These are phyloP conservation scores for Apiotrichum domesticum DNA, from an alignment of 1,284 basidiomycete genomes.

Conservation along the genomic window DNA sequence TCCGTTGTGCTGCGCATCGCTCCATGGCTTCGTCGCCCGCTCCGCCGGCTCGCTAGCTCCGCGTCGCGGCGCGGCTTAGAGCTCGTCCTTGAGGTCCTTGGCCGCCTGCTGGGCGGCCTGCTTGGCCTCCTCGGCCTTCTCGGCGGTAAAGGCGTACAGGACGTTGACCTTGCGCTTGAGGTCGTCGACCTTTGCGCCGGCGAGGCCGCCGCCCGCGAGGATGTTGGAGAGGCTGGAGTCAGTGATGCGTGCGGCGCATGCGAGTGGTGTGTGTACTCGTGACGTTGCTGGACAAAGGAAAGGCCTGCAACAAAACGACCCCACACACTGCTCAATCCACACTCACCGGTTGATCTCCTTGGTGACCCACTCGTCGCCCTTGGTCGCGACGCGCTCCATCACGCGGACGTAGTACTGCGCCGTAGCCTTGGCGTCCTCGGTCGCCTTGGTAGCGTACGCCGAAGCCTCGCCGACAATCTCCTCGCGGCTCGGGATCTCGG, in stretches of 20 bases:
- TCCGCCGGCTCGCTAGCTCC: no score
- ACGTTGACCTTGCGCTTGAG: constrained; percentile 88
- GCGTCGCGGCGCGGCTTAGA: neutral
- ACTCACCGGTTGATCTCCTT: constrained; percentile 79
- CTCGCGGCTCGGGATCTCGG: constrained; percentile 51
- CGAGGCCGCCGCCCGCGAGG: constrained; percentile 50
- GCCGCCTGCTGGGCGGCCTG: no score
- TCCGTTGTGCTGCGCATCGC: no score
- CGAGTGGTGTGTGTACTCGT: no score
- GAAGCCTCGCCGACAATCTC: constrained; percentile 57
- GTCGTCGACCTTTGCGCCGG: constrained; percentile 80
- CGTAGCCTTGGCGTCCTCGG: constrained; percentile 44
- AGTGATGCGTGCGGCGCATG: no score
- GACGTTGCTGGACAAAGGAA: no score
- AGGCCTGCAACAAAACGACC: no score
- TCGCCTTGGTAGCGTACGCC: constrained; percentile 19
- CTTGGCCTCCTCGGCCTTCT: constrained; percentile 18
- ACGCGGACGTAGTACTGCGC: constrained; percentile 82
- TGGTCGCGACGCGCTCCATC: constrained; percentile 78
- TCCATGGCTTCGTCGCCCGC: no score
- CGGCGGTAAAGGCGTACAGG: constrained; percentile 58
- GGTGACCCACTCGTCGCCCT: constrained; percentile 68
- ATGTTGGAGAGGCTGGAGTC: constrained; percentile 39
- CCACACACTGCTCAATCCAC: neutral
- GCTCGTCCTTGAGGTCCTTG: constrained; percentile 17